A percentile compares a stretch with the other conserved stretches of the same genome.
Conservation (phyloP, 1,284 basidiomycete species). For the Papiliotrema fonsecae region DNA sequence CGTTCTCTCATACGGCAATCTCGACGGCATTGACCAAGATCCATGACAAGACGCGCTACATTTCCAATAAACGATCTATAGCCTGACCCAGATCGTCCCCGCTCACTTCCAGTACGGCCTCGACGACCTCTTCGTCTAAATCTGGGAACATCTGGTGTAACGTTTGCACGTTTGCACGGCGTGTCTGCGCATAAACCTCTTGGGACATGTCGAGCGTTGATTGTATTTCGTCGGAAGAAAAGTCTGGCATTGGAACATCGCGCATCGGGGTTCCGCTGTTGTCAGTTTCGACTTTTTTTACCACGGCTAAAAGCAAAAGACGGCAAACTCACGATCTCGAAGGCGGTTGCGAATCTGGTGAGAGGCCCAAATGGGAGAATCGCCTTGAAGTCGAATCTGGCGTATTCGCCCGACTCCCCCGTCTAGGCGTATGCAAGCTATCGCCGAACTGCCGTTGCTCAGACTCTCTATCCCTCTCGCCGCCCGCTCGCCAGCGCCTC, state of each 20-base stretch:
- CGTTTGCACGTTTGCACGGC: slow-evolving; percentile 54
- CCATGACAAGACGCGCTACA: slow-evolving; percentile 11
- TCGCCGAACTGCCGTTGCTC: slow-evolving; percentile 1
- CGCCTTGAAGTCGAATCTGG: slow-evolving; percentile 17
- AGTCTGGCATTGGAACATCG: slow-evolving; percentile 21
- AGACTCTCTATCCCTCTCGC: slow-evolving; percentile 8
- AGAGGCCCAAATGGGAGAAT: slow-evolving; percentile 12
- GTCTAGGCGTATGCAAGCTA: not conserved
- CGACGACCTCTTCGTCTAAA: slow-evolving; percentile 72
- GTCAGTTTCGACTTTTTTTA: not conserved
- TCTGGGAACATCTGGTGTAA: slow-evolving; percentile 79
- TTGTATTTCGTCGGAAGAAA: slow-evolving; percentile 23
- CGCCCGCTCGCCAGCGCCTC: slow-evolving; percentile 9
- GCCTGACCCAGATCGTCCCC: slow-evolving; percentile 82
- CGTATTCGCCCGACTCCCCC: slow-evolving; percentile 4
- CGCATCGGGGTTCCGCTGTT: slow-evolving; percentile 18
- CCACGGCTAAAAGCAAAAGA: too few species aligned
- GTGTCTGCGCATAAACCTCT: slow-evolving; percentile 29
- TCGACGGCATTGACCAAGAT: too few species aligned
- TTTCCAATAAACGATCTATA: slow-evolving; percentile 58
- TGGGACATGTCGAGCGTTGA: slow-evolving; percentile 30
- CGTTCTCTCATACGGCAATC: not conserved
- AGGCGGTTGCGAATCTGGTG: slow-evolving; percentile 6
- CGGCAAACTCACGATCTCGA: slow-evolving; percentile 23
- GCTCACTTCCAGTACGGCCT: slow-evolving; percentile 80